Evolutionary conservation across 305 asterid genomes (phyloP), one percentile per base, ranked within the genome.

Genomic region (Solanum hybrid): DNA sequence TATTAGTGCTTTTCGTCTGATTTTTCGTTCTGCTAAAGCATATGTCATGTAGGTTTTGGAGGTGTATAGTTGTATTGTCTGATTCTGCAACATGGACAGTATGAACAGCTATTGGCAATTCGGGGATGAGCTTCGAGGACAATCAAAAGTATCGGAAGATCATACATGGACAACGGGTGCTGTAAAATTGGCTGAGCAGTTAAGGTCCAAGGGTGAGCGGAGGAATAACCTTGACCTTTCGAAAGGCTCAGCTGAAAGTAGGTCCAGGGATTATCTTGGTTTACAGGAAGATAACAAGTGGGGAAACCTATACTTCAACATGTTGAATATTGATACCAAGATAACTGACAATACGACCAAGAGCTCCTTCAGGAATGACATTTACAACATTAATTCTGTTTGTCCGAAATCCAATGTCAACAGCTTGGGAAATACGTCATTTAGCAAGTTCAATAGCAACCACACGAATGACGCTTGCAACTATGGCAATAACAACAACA

Each of bases 51-150:
- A 82, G 87, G 57, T 83, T 18, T 51, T 42, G 37, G 28, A 42
- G 39, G 28, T 42, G 18, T 42, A 8, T 39, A 14, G 34, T 16
- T 42, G 4, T 28, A 7, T 86, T 33, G 89, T 86, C 80, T 89
- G 90, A 51, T 74, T 90, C 90, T 92, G 92, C 91, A 94, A 91
- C 81, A 96, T 96, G 98, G 98, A 95, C 93, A 90, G 90, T 61
- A 89, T 93, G 90, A 90, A 89, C 86, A 92, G 96, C 96, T 97
- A 93, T 92, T 97, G 99, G 98, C 99, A 96, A 88, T 92, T 96
- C 36, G 98, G 99, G 2, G 98, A 97, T 46, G 98, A 95, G 89
- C 97, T 97, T 77, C 97, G 99, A 89, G 98, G 98, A 31, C 99
- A 96, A 92, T 90, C 97, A 61, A 95, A 93, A 91, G 97, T 93